Conservation (phyloP, 139 green algal species). For the Chlamydomonas eustigma region DNA sequence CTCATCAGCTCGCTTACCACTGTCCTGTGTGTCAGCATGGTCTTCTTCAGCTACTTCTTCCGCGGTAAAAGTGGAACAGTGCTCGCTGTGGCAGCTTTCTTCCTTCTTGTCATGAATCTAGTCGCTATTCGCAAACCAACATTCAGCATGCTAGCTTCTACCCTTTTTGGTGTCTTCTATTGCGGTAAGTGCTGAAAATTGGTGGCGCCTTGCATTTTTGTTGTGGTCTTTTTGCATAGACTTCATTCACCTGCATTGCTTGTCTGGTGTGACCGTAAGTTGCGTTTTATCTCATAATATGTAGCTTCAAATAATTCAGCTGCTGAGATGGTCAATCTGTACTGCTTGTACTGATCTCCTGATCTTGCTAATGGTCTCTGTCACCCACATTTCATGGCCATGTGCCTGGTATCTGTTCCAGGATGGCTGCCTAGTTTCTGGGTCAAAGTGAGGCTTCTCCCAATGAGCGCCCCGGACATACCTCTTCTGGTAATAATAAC, state of each 20-base stretch:
- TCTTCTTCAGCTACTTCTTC: constrained; percentile 44
- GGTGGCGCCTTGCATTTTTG: too few species aligned
- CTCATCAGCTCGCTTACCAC: constrained; percentile 57
- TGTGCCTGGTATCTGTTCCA: constrained; percentile 12
- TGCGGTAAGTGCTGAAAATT: constrained; percentile 68
- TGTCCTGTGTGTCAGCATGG: constrained; percentile 66
- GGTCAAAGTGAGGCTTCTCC: constrained; percentile 80
- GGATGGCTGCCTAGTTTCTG: constrained; percentile 92
- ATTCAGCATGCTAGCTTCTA: constrained; percentile 78
- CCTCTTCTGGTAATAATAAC: constrained; percentile 32
- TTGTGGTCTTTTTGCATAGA: too few species aligned
- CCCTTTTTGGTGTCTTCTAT: constrained; percentile 90
- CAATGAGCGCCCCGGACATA: constrained; percentile 33
- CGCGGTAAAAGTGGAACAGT: constrained; percentile 35
- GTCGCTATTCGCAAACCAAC: constrained; percentile 59
- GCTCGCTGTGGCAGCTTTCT: constrained; percentile 72
- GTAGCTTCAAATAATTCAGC: too few species aligned
- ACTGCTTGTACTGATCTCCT: too few species aligned
- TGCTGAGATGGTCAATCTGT: too few species aligned
- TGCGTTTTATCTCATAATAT: too few species aligned
- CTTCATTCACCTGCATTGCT: too few species aligned
- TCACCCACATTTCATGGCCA: background rate
- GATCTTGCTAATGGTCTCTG: background rate
- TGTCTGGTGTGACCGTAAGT: too few species aligned
- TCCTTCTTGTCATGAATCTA: constrained; percentile 74